A percentile compares a stretch with the other conserved stretches of the same genome.
Evolutionary conservation across 148 eudicot genomes (phyloP).

Genomic region (Rhododendron molle): DNA sequence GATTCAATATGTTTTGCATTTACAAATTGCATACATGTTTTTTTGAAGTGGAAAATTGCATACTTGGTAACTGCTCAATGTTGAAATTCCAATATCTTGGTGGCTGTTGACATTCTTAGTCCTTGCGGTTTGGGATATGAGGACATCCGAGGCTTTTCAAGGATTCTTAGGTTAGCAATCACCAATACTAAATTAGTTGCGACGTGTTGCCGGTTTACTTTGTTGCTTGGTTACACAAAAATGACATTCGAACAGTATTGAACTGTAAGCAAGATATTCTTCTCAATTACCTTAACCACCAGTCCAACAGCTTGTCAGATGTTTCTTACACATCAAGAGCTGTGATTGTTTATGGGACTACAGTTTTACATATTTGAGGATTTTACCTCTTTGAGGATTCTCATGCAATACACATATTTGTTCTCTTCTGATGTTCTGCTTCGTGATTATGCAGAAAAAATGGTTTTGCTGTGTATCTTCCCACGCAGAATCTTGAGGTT

Average conservation of each 20-base stretch:
- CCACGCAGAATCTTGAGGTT: conserved; percentile 26
- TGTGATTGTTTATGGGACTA: background rate
- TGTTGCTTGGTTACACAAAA: background rate
- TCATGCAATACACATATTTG: background rate
- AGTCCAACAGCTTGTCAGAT: background rate
- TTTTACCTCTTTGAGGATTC: background rate
- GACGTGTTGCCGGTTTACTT: background rate
- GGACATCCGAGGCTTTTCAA: background rate
- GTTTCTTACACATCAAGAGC: background rate
- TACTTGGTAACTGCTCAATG: background rate
- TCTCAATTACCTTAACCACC: background rate
- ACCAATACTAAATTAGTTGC: background rate
- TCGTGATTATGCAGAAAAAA: conserved; percentile 32
- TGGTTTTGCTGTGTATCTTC: conserved; percentile 42
- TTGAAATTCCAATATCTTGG: background rate
- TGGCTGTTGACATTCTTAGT: background rate
- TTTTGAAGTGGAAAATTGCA: background rate
- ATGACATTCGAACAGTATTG: background rate
- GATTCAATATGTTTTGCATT: background rate
- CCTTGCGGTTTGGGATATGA: background rate
- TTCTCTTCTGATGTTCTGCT: background rate
- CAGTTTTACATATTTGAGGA: background rate
- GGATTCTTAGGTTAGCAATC: background rate
- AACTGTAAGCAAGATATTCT: background rate
- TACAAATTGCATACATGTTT: background rate